A percentile compares a stretch with the other conserved stretches of the same genome.
Conservation (phyloP, 1,139 yeast genomes). For the Candida sp. region DNA sequence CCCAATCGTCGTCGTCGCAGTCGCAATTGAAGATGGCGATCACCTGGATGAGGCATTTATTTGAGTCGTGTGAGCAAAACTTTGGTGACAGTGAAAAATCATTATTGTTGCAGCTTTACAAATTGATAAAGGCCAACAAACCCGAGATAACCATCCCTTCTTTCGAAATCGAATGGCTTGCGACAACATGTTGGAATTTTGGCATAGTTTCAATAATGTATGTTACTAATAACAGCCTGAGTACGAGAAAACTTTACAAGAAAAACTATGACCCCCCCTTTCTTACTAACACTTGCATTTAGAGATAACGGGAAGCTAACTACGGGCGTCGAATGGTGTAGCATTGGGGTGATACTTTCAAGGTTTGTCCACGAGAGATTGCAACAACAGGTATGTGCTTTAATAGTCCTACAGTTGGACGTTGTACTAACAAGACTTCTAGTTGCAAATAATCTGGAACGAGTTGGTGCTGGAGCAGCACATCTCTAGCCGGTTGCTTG, state of each 20-base stretch:
- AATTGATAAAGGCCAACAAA: conserved; percentile 6
- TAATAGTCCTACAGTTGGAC: no score
- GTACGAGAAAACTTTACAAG: not conserved
- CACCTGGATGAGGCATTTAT: conserved; percentile 9
- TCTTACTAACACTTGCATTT: conserved; percentile 6
- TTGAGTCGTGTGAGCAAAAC: conserved; percentile 5
- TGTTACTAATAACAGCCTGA: conserved; percentile 8
- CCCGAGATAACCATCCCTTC: conserved; percentile 11
- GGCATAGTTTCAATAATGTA: conserved; percentile 18
- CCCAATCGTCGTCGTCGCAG: not conserved
- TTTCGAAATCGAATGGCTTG: conserved; percentile 24
- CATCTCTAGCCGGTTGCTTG: conserved; percentile 7
- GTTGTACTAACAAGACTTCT: conserved; percentile 8
- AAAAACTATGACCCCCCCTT: no score
- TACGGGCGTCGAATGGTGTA: conserved; percentile 11
- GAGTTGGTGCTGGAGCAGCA: conserved; percentile 11
- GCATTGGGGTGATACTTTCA: conserved; percentile 11
- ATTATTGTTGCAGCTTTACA: conserved; percentile 7
- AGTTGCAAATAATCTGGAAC: conserved; percentile 13
- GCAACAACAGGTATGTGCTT: conserved; percentile 12
- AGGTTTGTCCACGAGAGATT: conserved; percentile 15
- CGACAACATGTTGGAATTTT: conserved; percentile 23
- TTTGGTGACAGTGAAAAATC: conserved; percentile 3
- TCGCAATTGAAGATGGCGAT: conserved; percentile 4
- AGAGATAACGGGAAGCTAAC: conserved; percentile 10